Conservation (phyloP, 345 rosid species). For the Syzygium aromaticum region DNA sequence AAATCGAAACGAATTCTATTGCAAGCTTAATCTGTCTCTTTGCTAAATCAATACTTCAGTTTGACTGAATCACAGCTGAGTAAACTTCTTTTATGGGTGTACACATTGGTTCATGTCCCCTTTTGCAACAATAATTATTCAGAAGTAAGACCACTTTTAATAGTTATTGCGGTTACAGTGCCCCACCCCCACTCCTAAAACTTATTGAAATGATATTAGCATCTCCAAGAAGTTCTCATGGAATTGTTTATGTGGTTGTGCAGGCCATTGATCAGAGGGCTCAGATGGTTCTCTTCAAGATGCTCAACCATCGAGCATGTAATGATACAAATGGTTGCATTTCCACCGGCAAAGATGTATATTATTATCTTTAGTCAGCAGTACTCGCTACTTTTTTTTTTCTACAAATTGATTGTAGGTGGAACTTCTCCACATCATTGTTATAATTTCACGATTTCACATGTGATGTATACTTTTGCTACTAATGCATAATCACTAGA, state of each 20-base stretch:
- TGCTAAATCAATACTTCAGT: not conserved
- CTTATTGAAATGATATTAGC: too few species aligned
- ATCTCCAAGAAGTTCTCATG: not conserved
- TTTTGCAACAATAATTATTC: not conserved
- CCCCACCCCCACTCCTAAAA: not conserved
- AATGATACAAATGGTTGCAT: conserved; percentile 69
- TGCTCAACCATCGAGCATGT: conserved; percentile 73
- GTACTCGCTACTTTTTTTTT: not conserved
- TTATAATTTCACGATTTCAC: too few species aligned
- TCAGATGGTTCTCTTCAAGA: conserved; percentile 81
- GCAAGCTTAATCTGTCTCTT: not conserved
- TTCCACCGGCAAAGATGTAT: conserved; percentile 95
- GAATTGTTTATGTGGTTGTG: not conserved
- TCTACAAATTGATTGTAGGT: not conserved
- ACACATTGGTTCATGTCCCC: not conserved
- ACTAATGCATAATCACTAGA: too few species aligned
- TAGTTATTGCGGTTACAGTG: not conserved
- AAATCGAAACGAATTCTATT: not conserved
- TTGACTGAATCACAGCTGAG: not conserved
- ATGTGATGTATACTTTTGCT: too few species aligned
- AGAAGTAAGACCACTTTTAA: not conserved
- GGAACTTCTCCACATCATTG: too few species aligned
- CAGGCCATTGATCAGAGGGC: conserved; percentile 90
- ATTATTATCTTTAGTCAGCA: not conserved
- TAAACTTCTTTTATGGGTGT: not conserved